phyloP scores from a whole-genome alignment of 1,284 basidiomycete species.

The Cryptococcus neoformans region DNA sequence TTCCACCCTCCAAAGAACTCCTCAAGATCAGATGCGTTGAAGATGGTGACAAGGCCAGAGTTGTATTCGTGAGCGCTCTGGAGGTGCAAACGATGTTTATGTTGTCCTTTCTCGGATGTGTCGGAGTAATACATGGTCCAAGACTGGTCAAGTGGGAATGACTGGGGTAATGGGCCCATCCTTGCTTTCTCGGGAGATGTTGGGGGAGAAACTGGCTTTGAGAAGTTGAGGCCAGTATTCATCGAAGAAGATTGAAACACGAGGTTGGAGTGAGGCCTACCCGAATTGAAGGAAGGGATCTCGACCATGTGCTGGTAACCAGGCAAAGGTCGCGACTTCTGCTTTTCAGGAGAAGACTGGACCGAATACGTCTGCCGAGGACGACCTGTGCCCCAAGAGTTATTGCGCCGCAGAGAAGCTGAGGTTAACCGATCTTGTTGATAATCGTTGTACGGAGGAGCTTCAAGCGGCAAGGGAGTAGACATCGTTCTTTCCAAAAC shows the following conservation, averaged over 20 bases:
- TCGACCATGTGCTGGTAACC: too few species aligned
- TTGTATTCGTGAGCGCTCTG: slow-evolving; percentile 17
- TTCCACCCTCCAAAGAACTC: slow-evolving; percentile 34
- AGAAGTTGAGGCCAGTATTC: background rate
- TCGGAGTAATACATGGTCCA: slow-evolving; percentile 13
- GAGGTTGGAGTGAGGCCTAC: too few species aligned
- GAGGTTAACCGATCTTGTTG: too few species aligned
- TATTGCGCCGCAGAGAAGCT: too few species aligned
- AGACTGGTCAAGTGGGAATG: background rate
- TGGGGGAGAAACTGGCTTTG: background rate
- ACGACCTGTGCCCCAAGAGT: too few species aligned
- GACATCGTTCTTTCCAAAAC: background rate
- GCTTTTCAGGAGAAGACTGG: too few species aligned
- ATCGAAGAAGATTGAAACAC: too few species aligned
- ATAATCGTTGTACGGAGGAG: background rate
- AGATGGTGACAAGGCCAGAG: slow-evolving; percentile 25
- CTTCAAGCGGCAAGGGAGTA: background rate
- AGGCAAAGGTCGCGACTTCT: too few species aligned
- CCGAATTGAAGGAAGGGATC: too few species aligned
- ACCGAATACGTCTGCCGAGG: too few species aligned
- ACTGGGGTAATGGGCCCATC: background rate
- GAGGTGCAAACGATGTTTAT: background rate
- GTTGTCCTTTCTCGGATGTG: slow-evolving; percentile 3
- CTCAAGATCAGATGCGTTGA: slow-evolving; percentile 21
- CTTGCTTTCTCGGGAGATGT: background rate